Evolutionary conservation across 805 yeast genomes (phyloP).

Genomic region (Schwanniomyces sp.): DNA sequence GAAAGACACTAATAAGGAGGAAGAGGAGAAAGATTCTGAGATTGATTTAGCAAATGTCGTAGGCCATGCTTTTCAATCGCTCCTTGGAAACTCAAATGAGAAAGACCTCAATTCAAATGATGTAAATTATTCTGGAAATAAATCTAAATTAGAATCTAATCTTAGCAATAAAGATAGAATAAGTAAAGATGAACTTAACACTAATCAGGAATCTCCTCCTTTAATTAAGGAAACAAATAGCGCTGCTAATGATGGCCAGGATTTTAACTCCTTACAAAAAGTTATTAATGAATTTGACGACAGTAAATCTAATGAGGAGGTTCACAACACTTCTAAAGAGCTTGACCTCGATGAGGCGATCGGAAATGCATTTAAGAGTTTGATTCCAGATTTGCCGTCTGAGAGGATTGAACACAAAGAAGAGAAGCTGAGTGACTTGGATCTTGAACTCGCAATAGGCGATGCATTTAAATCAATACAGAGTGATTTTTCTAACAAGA

Average conservation of each 20-base stretch:
- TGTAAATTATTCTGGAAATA: background rate
- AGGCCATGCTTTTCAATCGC: constrained; percentile 17
- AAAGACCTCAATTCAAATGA: background rate
- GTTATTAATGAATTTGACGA: background rate
- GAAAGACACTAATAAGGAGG: background rate
- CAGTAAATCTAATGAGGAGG: background rate
- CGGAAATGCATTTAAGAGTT: constrained; percentile 15
- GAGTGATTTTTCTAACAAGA: background rate
- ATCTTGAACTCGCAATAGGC: constrained; percentile 37
- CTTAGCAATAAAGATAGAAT: background rate
- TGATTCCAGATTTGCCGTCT: background rate
- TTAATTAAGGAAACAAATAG: background rate
- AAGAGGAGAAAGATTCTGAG: constrained; percentile 12
- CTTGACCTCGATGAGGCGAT: constrained; percentile 15
- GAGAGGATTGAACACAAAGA: background rate
- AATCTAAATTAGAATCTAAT: background rate
- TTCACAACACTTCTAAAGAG: constrained; percentile 5
- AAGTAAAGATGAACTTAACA: background rate
- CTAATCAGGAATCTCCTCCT: background rate
- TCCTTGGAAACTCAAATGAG: background rate
- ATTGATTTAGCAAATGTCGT: constrained; percentile 15
- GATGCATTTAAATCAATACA: constrained; percentile 31
- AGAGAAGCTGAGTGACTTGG: constrained; percentile 18
- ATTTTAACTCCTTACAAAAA: background rate
- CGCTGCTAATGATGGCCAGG: background rate